Percentiles rank a stretch among this genome's conserved stretches.
Conservation (phyloP, 2,329 filamentous ascomycete genomes). For the Colletotrichum sp. region DNA sequence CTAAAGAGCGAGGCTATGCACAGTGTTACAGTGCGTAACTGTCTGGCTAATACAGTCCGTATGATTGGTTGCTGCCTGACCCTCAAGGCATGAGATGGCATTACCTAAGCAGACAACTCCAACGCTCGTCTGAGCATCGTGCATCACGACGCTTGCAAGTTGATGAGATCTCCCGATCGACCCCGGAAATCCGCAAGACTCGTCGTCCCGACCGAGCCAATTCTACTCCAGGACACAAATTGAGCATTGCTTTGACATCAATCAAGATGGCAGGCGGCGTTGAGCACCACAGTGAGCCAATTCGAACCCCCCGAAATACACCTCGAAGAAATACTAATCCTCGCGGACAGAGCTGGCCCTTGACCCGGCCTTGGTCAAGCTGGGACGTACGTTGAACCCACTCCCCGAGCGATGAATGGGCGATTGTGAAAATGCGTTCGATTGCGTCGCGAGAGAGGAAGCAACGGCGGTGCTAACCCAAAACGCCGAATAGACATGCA, state of each 20-base stretch:
- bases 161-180: neutral
- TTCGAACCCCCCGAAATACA: neutral
- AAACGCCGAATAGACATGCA: conserved; percentile 69
- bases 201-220: neutral
- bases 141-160: neutral
- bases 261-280: conserved; percentile 22
- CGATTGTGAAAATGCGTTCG: neutral
- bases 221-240: neutral
- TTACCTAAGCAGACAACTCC: conserved; percentile 15
- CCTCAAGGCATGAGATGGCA: neutral
- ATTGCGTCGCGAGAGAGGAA: neutral
- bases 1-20: accelerated
- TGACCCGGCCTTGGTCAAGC: conserved; percentile 52
- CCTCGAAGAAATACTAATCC: neutral
- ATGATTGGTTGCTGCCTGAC: conserved; percentile 1
- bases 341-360: conserved; percentile 42
- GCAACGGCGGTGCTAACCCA: conserved; percentile 22
- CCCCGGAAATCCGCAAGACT: neutral
- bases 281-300: conserved; percentile 22
- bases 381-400: conserved; percentile 43
- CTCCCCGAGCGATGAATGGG: neutral
- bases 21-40: neutral
- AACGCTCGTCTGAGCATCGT: neutral
- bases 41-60: neutral
- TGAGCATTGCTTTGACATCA: neutral